A percentile compares a stretch with the other conserved stretches of the same genome.
Conservation (phyloP, 1,284 basidiomycete genomes). For the Pterulicium gracile region DNA sequence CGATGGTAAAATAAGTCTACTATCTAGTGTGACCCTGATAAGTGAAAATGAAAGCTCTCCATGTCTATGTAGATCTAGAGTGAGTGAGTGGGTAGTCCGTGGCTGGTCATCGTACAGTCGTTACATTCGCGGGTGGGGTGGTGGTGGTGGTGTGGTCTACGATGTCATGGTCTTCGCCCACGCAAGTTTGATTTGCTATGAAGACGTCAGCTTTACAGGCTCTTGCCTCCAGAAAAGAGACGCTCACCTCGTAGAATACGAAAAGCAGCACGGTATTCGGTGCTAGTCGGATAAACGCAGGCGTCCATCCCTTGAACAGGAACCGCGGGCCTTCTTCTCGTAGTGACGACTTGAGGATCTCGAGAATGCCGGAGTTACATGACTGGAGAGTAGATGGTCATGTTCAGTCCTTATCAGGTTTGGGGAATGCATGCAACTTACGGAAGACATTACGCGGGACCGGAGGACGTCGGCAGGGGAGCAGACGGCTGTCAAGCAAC, state of each 20-base stretch:
- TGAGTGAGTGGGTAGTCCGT: too few relatives aligned
- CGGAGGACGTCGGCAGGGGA: constrained; percentile 84
- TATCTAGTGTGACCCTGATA: too few relatives aligned
- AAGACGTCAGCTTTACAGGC: too few relatives aligned
- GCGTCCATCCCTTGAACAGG: constrained; percentile 86
- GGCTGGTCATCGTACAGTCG: too few relatives aligned
- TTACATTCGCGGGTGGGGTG: too few relatives aligned
- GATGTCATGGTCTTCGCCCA: not conserved
- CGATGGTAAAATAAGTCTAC: too few relatives aligned
- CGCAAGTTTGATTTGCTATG: not conserved
- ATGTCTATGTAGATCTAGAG: too few relatives aligned
- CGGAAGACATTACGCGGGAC: constrained; percentile 67
- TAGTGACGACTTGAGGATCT: constrained; percentile 46
- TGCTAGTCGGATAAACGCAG: constrained; percentile 74
- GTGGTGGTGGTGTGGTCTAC: too few relatives aligned
- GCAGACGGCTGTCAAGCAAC: constrained; percentile 52
- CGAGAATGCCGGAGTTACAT: constrained; percentile 31
- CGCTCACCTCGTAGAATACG: constrained; percentile 68
- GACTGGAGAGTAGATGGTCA: constrained; percentile 24
- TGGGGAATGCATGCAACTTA: constrained; percentile 21
- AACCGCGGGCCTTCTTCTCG: constrained; percentile 71
- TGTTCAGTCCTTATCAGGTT: not conserved
- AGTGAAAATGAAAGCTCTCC: too few relatives aligned
- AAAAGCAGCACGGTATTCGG: constrained; percentile 81
- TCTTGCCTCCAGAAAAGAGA: not conserved